Conservation (phyloP, 1,284 basidiomycete genomes). For the Sporisorium scitamineum region DNA sequence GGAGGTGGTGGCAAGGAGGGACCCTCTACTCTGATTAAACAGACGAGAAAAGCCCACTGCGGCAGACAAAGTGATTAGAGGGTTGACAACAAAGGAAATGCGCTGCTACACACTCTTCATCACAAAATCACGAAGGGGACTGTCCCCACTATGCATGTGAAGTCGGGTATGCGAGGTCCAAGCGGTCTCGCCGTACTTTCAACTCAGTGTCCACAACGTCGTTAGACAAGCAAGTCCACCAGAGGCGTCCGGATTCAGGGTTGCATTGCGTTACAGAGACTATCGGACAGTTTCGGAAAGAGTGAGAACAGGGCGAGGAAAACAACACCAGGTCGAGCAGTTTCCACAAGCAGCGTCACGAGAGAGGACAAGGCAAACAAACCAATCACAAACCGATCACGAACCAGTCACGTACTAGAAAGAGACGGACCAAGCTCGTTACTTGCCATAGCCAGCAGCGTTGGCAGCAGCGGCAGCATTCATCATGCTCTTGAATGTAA, state of each 20-base stretch:
- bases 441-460: conserved; percentile 15
- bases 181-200: neutral
- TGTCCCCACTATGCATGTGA: neutral
- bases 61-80: neutral
- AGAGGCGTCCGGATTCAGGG: neutral
- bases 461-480: conserved; percentile 38
- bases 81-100: neutral
- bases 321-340: neutral
- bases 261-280: neutral
- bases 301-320: neutral
- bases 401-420: neutral
- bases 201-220: neutral
- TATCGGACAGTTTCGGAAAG: neutral
- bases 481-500: conserved; percentile 49
- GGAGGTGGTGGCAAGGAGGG: neutral
- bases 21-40: too few species aligned
- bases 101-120: neutral
- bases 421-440: neutral
- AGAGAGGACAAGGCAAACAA: neutral
- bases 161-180: too few species aligned
- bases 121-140: neutral
- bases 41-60: neutral
- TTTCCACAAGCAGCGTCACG: neutral
- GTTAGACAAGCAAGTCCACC: neutral
- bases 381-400: neutral